Evolutionary conservation across 352 stramenopile genomes (phyloP).

Genomic region (Discostella stelligera): DNA sequence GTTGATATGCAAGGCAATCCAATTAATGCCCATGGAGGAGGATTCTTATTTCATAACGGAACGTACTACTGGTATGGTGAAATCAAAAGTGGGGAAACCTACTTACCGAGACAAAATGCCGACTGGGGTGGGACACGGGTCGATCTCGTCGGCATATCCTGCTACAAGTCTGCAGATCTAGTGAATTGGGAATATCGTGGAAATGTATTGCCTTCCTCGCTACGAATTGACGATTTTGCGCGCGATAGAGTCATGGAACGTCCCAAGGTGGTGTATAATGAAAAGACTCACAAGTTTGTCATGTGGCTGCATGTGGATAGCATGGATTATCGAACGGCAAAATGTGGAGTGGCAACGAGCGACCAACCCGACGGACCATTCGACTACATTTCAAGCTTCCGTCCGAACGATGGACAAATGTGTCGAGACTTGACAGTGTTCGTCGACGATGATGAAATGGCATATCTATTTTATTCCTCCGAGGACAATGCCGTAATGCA

Average conservation of each 20-base stretch:
- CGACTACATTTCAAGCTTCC: slow-evolving; percentile 86
- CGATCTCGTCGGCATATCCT: slow-evolving; percentile 27
- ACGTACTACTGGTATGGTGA: slow-evolving; percentile 35
- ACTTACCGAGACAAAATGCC: slow-evolving; percentile 15
- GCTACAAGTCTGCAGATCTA: slow-evolving; percentile 26
- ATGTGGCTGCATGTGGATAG: slow-evolving; percentile 96
- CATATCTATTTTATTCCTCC: slow-evolving; percentile 84
- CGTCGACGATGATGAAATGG: slow-evolving; percentile 45
- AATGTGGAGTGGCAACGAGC: slow-evolving; percentile 87
- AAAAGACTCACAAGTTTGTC: slow-evolving; percentile 85
- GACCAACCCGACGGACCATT: slow-evolving; percentile 90
- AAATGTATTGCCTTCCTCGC: slow-evolving; percentile 4
- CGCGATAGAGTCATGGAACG: slow-evolving; percentile 70
- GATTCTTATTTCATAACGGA: slow-evolving; percentile 18
- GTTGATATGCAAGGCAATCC: slow-evolving; percentile 12
- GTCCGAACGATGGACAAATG: slow-evolving; percentile 89
- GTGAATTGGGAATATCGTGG: slow-evolving; percentile 26
- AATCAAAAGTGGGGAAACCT: slow-evolving; percentile 23
- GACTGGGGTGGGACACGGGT: slow-evolving; percentile 29
- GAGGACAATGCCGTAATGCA: slow-evolving; percentile 37
- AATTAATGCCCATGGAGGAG: slow-evolving; percentile 31
- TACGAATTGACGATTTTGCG: slow-evolving; percentile 21
- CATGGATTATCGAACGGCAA: slow-evolving; percentile 83
- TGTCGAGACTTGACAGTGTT: slow-evolving; percentile 90
- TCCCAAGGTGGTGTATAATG: slow-evolving; percentile 90